Evolutionary conservation across 345 rosid genomes (phyloP), one percentile per base, ranked within the genome.

Genomic region (Schrenkiella parvula): DNA sequence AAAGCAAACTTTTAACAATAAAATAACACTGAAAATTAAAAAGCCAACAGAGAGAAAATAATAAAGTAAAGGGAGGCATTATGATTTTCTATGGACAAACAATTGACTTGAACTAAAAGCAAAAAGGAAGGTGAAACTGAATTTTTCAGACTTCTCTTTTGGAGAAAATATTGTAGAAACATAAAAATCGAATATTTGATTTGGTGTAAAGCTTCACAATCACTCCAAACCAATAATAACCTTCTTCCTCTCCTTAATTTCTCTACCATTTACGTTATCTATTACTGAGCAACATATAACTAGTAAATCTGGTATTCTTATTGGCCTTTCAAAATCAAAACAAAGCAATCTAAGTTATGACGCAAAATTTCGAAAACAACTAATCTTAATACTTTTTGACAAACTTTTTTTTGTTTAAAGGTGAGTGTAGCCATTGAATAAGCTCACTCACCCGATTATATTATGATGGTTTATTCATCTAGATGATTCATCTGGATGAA

Each of bases 81-180:
- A 41, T 50, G 43, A 2, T n/a, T 58, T 50, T 48, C 55, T 31
- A 17, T 60, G 41, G 32, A 52, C 57, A 67, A 55, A 69, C 13
- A 11, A 28, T 46, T 63, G 66, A 63, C 80, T 76, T 76, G 71
- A 76, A 69, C 4, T 50, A 70, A 76, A 76, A 76, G 75, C 80
- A 76, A 70, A 76, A 70, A 64, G 55, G 80, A 76, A 46, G 75
- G 80, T 70, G 80, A 63, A 76, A 76, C 80, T 69, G 80, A 76
- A 3, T 2, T 76, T 57, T 47, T 43, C 64, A 62, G 10, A 68
- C 58, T 61, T 67, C 52, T 68, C 56, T 18, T 62, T 39, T 19
- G 26, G 53, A 39, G 26, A 48, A 41, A 19, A 48, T 58, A 56
- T 26, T 38, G 17, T 23, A 4, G 58, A 63, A 28, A 17, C 31